Conservation (phyloP, 495 filamentous ascomycete species). For the Usnea hakonensis region DNA sequence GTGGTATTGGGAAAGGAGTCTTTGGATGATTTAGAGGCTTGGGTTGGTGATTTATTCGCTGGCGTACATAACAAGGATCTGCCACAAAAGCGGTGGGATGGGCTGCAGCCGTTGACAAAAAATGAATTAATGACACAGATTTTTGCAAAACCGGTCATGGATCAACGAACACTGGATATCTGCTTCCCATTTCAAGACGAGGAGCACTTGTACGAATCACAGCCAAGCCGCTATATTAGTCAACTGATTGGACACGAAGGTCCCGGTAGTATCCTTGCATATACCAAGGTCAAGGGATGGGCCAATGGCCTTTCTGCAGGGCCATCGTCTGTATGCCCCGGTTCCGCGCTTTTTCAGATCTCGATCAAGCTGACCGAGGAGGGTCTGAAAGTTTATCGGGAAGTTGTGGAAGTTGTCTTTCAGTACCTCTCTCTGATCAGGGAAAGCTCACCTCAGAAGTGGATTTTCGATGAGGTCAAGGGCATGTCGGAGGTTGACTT, state of each 20-base stretch:
- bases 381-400: conserved; percentile 73
- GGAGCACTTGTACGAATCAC: conserved; percentile 70
- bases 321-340: conserved; percentile 66
- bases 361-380: conserved; percentile 80
- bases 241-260: conserved; percentile 97
- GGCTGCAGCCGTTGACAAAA: conserved; percentile 57
- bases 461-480: conserved; percentile 90
- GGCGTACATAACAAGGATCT: conserved; percentile 79
- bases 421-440: conserved; percentile 87
- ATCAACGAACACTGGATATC: conserved; percentile 74
- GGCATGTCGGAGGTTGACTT: conserved; percentile 88
- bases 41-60: conserved; percentile 83
- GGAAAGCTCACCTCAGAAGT: conserved; percentile 73
- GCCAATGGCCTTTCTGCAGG: conserved; percentile 81
- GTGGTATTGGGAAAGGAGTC: conserved; percentile 82
- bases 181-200: conserved; percentile 88
- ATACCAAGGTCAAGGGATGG: conserved; percentile 94
- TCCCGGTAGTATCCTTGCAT: conserved; percentile 89
- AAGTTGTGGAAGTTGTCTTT: conserved; percentile 82
- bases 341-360: conserved; percentile 74
- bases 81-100: conserved; percentile 72
- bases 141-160: conserved; percentile 96
- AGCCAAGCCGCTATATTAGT: conserved; percentile 83
- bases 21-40: conserved; percentile 80
- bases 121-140: conserved; percentile 68